These are phyloP conservation scores for Mycena vitilis DNA, from an alignment of 768 basidiomycete genomes.

Conservation along the genomic window DNA sequence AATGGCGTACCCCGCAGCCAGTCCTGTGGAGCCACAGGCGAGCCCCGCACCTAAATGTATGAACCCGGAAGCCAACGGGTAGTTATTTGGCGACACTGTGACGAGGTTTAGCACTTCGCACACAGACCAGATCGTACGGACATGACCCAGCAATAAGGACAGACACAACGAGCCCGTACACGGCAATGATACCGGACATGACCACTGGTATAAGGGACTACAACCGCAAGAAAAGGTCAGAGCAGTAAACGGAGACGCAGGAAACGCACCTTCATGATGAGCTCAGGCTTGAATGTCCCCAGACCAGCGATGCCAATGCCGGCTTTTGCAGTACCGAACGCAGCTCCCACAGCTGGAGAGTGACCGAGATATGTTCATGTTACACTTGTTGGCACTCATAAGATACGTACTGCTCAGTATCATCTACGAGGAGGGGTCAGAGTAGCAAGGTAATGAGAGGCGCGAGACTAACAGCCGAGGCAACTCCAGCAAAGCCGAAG, in stretches of 20 bases:
- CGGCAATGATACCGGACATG: conserved; percentile 98
- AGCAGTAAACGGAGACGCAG: not conserved
- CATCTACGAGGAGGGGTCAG: conserved; percentile 72
- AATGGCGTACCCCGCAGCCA: conserved; percentile 96
- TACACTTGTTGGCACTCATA: conserved; percentile 8
- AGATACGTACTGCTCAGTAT: conserved; percentile 87
- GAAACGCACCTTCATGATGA: conserved; percentile 92
- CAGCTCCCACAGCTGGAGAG: conserved; percentile 86
- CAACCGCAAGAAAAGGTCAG: conserved; percentile 9
- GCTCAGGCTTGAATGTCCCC: conserved; percentile 92
- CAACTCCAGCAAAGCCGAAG: conserved; percentile 98
- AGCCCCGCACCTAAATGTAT: conserved; percentile 93
- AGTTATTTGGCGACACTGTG: conserved; percentile 73
- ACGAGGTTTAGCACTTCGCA: conserved; percentile 19
- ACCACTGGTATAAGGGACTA: conserved; percentile 96
- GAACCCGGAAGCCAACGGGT: conserved; percentile 89
- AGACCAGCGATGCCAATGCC: conserved; percentile 98
- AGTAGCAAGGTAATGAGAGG: conserved; percentile 1
- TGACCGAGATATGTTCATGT: not conserved
- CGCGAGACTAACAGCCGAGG: conserved; percentile 77
- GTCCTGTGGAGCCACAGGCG: conserved; percentile 89
- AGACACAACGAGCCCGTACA: conserved; percentile 96
- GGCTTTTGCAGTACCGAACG: conserved; percentile 95
- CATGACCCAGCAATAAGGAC: conserved; percentile 85
- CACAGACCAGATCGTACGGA: conserved; percentile 43